These are phyloP conservation scores for Ganoderma lucidum DNA, from an alignment of 1,284 basidiomycete genomes.

Conservation along the genomic window DNA sequence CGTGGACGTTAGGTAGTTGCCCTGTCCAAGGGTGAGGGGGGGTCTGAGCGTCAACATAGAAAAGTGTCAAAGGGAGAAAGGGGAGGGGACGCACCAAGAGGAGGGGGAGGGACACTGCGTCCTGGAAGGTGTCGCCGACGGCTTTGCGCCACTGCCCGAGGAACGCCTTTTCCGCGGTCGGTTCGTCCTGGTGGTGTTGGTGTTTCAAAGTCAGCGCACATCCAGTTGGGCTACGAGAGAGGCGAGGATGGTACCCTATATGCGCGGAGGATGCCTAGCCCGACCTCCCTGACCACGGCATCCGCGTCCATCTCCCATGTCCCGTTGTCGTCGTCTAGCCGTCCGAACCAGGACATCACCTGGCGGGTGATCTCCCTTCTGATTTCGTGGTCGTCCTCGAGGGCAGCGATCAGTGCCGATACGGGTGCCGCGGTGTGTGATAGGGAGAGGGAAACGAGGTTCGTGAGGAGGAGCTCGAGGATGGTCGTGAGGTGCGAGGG, in stretches of 20 bases:
- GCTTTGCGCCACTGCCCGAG: constrained; percentile 70
- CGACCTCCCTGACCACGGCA: constrained; percentile 70
- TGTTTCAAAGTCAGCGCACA: neutral
- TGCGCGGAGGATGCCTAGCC: constrained; percentile 72
- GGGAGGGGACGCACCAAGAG: constrained; percentile 62
- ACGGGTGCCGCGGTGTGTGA: constrained; percentile 57
- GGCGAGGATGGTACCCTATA: constrained; percentile 58
- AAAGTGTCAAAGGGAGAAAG: constrained; percentile 9
- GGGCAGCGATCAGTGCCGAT: constrained; percentile 59
- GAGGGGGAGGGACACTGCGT: constrained; percentile 61
- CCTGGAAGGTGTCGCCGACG: constrained; percentile 80
- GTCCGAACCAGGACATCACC: constrained; percentile 84
- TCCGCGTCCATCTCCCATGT: constrained; percentile 72
- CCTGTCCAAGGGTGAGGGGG: constrained; percentile 49
- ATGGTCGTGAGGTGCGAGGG: constrained; percentile 71
- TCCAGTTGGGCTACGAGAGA: no score
- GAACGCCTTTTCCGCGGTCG: constrained; percentile 63
- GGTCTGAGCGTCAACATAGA: neutral
- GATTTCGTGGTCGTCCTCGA: constrained; percentile 82
- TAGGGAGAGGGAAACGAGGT: constrained; percentile 67
- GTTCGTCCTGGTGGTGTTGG: constrained; percentile 53
- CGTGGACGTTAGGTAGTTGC: constrained; percentile 68
- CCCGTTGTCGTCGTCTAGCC: constrained; percentile 38
- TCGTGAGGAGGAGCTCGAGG: constrained; percentile 76
- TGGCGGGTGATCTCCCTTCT: constrained; percentile 66